A percentile compares a stretch with the other conserved stretches of the same genome.
Evolutionary conservation across 2,329 filamentous ascomycete species (phyloP).

Genomic region (Fonsecaea monophora): DNA sequence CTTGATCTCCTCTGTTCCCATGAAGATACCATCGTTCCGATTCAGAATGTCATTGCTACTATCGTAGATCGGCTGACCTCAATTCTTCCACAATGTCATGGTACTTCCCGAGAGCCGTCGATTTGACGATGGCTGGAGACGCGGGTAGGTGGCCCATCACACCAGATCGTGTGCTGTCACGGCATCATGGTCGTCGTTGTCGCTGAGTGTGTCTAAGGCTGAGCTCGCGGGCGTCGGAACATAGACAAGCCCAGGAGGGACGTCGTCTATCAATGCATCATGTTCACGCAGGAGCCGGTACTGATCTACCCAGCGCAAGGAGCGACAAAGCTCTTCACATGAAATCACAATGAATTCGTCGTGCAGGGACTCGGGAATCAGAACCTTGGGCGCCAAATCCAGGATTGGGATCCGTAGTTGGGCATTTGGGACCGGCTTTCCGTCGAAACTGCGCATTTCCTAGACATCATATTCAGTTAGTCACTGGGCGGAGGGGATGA

Average conservation of each 20-base stretch:
- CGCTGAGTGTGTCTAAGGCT: constrained; percentile 11
- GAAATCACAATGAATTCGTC: constrained; percentile 5
- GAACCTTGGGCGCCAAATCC: constrained; percentile 9
- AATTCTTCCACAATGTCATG: too few species aligned
- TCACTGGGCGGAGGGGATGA: background rate
- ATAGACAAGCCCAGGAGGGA: background rate
- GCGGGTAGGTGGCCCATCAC: background rate
- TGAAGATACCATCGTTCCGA: too few species aligned
- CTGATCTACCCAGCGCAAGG: background rate
- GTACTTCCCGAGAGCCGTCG: too few species aligned
- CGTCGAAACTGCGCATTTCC: constrained; percentile 7
- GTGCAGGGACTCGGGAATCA: constrained; percentile 5
- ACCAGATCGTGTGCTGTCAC: background rate
- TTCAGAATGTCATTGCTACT: too few species aligned
- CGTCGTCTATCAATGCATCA: background rate
- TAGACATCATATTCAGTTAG: constrained; percentile 2
- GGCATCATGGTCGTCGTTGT: background rate
- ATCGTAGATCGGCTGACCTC: too few species aligned
- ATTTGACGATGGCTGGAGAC: too few species aligned
- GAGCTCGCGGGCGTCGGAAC: constrained; percentile 9
- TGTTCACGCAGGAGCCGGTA: background rate
- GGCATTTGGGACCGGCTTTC: constrained; percentile 1
- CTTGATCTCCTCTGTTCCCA: too few species aligned
- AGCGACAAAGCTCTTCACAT: constrained; percentile 13
- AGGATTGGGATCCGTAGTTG: constrained; percentile 12